Evolutionary conservation across 805 yeast species (phyloP).

Genomic region (Wickerhamiella alocasiicola): DNA sequence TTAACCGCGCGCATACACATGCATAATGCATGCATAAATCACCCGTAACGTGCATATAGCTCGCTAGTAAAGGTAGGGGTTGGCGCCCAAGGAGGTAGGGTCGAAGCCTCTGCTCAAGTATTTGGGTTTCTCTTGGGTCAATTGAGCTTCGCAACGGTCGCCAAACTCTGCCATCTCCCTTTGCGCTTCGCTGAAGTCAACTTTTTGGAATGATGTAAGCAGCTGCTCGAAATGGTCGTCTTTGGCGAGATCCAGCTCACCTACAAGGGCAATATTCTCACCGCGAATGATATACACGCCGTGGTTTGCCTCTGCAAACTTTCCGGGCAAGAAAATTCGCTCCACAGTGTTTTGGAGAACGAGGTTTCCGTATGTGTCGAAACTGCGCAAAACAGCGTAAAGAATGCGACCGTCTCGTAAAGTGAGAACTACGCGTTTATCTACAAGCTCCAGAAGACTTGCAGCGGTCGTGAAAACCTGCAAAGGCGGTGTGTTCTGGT

Average conservation of each 20-base stretch:
- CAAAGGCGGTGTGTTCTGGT: conserved; percentile 29
- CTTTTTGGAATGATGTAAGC: conserved; percentile 40
- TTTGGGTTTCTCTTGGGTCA: not conserved
- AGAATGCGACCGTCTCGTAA: conserved; percentile 82
- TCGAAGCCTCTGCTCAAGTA: conserved; percentile 3
- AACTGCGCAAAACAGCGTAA: conserved; percentile 83
- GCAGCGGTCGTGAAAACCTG: conserved; percentile 36
- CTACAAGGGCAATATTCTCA: conserved; percentile 87
- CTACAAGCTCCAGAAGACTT: conserved; percentile 31
- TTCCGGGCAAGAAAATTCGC: conserved; percentile 44
- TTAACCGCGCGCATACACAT: no score
- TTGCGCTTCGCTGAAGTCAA: conserved; percentile 53
- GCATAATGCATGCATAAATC: no score
- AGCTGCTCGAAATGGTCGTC: conserved; percentile 49
- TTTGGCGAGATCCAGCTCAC: conserved; percentile 79
- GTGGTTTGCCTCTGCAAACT: conserved; percentile 62
- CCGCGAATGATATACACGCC: conserved; percentile 89
- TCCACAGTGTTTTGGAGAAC: conserved; percentile 87
- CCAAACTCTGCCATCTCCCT: conserved; percentile 24
- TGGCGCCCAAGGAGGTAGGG: not conserved
- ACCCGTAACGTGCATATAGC: no score
- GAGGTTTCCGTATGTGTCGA: conserved; percentile 84
- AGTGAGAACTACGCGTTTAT: conserved; percentile 57
- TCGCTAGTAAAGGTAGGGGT: conserved; percentile 7
- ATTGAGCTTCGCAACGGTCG: not conserved